Conservation (phyloP, 163 green algal genomes). For the Volvox carteri region DNA sequence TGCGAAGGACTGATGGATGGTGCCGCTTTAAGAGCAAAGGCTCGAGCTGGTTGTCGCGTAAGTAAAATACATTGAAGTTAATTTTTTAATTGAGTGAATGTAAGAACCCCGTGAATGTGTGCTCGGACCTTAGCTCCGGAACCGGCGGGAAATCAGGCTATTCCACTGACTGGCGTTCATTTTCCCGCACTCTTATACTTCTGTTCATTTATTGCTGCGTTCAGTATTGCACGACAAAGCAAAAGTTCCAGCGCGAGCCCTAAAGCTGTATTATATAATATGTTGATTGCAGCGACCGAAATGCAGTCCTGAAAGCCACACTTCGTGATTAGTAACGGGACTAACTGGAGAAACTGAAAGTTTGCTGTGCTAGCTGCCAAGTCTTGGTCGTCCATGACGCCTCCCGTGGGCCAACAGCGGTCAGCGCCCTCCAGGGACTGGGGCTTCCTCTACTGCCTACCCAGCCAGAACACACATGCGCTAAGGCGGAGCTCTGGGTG, state of each 20-base stretch:
- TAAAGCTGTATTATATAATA: neutral
- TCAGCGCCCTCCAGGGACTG: conserved; percentile 3
- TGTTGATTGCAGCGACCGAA: neutral
- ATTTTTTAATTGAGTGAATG: no score
- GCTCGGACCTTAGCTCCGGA: no score
- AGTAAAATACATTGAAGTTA: no score
- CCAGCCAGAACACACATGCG: conserved; percentile 13
- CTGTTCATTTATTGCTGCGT: neutral
- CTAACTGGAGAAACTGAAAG: neutral
- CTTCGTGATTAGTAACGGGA: neutral
- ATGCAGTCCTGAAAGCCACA: neutral
- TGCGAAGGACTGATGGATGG: no score
- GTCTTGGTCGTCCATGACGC: neutral
- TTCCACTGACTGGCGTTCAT: neutral
- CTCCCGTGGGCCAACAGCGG: neutral
- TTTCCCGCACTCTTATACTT: neutral
- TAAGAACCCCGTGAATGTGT: no score
- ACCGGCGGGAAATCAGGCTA: neutral
- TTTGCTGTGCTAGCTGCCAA: neutral
- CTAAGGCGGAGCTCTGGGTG: neutral
- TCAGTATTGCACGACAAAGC: neutral
- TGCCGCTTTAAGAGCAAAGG: no score
- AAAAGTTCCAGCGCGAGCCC: neutral
- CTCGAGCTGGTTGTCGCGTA: no score
- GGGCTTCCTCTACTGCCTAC: conserved; percentile 43